Evolutionary conservation across 768 basidiomycete genomes (phyloP), one percentile per base, ranked within the genome.

Genomic region (Psilocybe subaeruginosa): DNA sequence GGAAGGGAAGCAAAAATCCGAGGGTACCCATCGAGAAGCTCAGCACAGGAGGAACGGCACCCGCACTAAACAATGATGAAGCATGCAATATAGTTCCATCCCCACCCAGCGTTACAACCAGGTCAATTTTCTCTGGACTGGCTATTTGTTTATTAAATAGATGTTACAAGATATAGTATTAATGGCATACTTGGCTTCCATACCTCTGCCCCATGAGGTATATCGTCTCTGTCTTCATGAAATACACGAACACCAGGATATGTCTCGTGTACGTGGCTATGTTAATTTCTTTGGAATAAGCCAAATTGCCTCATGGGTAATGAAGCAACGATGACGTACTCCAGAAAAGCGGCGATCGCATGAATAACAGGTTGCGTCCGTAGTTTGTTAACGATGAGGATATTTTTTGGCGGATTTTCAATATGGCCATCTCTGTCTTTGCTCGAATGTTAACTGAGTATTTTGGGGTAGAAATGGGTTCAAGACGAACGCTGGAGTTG

Each of bases 71-170:
- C 8, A 98, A 77, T 6, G 93, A 93, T 1, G 95, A 95, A 0
- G 94, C 93, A 70, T 96, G 95, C 1, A 98, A 82, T 52, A 97
- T 95, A 4, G 96, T 97, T 8, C 96, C 96, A 70, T 98, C 96
- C 35, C 96, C 96, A 48, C 96, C 96, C 1, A 98, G 76, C 0
- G 96, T 97, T 29, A 97, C 86, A 17, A 97, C 89, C 8, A 98
- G 79, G 71, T 95, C 92, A 60, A 97, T 91, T 57, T 82, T 82
- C 64, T 87, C 79, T 3, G 88, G 78, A 52, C 77, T 76, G 47
- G 78, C 80, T 49, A 82, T 82, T 79, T 66, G 54, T 35, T 58
- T 47, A 52, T 29, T 59, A 59, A 64, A 53, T 56, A 19, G 33
- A 47, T 17, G 52, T 45, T 12, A 33, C 16, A 53, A 33, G 43